phyloP scores from a whole-genome alignment of 176 grass and related monocot genomes.

The Phragmites australis region DNA sequence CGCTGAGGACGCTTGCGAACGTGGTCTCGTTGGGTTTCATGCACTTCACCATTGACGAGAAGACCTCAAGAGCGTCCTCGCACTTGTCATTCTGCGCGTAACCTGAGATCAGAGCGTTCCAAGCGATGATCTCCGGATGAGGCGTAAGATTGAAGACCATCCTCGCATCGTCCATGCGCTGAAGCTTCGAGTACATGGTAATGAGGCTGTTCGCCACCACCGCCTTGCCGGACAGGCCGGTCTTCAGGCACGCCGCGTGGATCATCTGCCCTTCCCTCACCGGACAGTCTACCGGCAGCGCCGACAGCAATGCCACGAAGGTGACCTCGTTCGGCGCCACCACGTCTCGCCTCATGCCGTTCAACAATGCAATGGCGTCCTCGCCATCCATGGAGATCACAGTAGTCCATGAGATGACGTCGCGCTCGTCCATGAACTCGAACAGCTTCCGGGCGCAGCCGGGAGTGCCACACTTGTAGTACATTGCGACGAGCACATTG shows the following conservation, averaged over 20 bases:
- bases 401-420: slow-evolving; percentile 83
- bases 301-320: slow-evolving; percentile 70
- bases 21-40: slow-evolving; percentile 68
- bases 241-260: slow-evolving; percentile 61
- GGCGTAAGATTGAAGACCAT: slow-evolving; percentile 55
- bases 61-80: slow-evolving; percentile 55
- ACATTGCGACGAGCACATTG: slow-evolving; percentile 88
- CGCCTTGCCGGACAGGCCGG: slow-evolving; percentile 41
- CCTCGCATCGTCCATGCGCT: slow-evolving; percentile 49
- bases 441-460: slow-evolving; percentile 50
- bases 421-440: slow-evolving; percentile 49
- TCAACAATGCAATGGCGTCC: slow-evolving; percentile 53
- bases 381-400: slow-evolving; percentile 74
- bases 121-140: slow-evolving; percentile 59
- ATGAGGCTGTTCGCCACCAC: slow-evolving; percentile 73
- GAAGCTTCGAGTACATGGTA: slow-evolving; percentile 81
- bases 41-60: slow-evolving; percentile 56
- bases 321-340: slow-evolving; percentile 84
- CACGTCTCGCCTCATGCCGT: slow-evolving; percentile 55
- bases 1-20: slow-evolving; percentile 69
- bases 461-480: slow-evolving; percentile 55
- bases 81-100: slow-evolving; percentile 74
- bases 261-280: slow-evolving; percentile 62
- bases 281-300: slow-evolving; percentile 38
- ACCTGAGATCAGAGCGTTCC: slow-evolving; percentile 79